A percentile compares a stretch with the other conserved stretches of the same genome.
phyloP scores from a whole-genome alignment of 352 stramenopile species.

The Thraustotheca clavata region DNA sequence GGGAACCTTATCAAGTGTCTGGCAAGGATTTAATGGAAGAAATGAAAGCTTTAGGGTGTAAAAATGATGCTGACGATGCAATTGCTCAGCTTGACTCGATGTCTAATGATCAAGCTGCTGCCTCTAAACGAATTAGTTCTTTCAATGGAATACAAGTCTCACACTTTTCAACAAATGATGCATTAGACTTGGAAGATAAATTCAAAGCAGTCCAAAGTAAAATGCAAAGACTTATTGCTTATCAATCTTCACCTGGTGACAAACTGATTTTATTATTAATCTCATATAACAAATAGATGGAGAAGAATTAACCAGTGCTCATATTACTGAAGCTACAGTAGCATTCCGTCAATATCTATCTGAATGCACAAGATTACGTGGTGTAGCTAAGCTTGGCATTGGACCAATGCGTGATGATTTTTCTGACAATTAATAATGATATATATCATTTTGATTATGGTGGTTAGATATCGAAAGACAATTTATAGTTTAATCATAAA shows the following conservation, averaged over 20 bases:
- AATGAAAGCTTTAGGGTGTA: conserved; percentile 44
- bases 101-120: not conserved
- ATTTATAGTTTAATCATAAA: too few relatives aligned
- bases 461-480: too few relatives aligned
- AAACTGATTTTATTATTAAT: too few relatives aligned
- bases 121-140: not conserved
- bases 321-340: conserved; percentile 30
- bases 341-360: conserved; percentile 59
- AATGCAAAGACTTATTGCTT: not conserved
- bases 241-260: too few relatives aligned
- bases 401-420: conserved; percentile 44
- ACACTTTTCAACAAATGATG: conserved; percentile 47
- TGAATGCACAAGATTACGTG: conserved; percentile 45
- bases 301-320: conserved; percentile 23
- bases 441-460: too few relatives aligned
- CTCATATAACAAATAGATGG: conserved; percentile 34
- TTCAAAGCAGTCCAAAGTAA: conserved; percentile 6
- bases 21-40: conserved; percentile 44
- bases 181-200: conserved; percentile 40
- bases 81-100: conserved; percentile 24
- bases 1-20: conserved; percentile 34
- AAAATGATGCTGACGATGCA: conserved; percentile 54
- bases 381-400: conserved; percentile 36
- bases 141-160: conserved; percentile 17
- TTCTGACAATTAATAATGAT: not conserved